A percentile compares a stretch with the other conserved stretches of the same genome.
Conservation (phyloP, 2,329 filamentous ascomycete species). For the Colletotrichum sp. region DNA sequence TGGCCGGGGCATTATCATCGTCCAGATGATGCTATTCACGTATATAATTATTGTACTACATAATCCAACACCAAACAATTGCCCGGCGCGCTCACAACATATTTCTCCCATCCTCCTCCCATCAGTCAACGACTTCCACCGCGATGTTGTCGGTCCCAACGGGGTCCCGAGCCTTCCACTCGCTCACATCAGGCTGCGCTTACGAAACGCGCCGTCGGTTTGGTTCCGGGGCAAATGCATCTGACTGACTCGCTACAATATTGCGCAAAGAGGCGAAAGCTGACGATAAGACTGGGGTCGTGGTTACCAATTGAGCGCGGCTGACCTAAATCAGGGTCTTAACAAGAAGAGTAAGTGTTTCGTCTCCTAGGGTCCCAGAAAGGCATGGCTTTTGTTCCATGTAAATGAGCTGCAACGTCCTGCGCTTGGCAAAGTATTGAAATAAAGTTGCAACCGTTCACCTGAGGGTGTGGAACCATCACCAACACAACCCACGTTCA, state of each 20-base stretch:
- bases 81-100: neutral
- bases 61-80: neutral
- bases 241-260: neutral
- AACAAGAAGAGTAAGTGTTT: neutral
- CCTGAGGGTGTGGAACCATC: neutral
- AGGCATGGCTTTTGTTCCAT: neutral
- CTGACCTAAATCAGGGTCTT: neutral
- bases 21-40: neutral
- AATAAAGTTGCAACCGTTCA: neutral
- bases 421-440: neutral
- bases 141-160: neutral
- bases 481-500: neutral
- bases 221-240: neutral
- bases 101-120: neutral
- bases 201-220: neutral
- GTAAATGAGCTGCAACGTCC: neutral
- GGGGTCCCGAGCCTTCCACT: neutral
- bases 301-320: neutral
- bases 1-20: neutral
- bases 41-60: conserved; percentile 4
- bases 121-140: neutral
- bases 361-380: neutral
- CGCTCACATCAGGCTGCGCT: neutral
- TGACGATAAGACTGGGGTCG: neutral
- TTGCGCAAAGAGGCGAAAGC: neutral